Conservation (phyloP, 2,329 filamentous ascomycete species). For the Penicillium concentricum region DNA sequence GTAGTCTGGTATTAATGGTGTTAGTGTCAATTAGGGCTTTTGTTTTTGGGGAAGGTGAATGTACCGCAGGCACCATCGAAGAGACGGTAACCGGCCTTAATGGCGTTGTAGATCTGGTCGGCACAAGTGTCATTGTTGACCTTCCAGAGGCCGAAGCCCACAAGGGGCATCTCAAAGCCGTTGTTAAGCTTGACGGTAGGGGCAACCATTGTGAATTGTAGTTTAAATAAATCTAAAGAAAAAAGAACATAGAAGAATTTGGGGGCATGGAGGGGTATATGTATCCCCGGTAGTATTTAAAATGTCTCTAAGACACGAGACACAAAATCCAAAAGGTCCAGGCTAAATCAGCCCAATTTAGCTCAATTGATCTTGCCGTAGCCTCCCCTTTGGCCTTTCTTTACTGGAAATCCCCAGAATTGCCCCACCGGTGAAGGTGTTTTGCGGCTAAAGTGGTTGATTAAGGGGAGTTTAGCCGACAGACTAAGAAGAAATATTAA, state of each 20-base stretch:
- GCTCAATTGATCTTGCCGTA: not conserved
- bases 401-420: not conserved
- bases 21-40: not conserved
- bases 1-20: constrained; percentile 60
- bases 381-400: not conserved
- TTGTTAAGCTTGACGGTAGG: constrained; percentile 30
- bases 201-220: constrained; percentile 22
- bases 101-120: constrained; percentile 73
- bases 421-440: constrained; percentile 6
- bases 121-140: constrained; percentile 70
- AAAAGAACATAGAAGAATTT: not conserved
- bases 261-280: constrained; percentile 3
- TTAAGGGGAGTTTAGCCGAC: not conserved
- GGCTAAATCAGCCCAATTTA: constrained; percentile 4
- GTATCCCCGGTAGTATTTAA: not conserved
- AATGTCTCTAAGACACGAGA: not conserved
- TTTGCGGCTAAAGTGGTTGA: constrained; percentile 12
- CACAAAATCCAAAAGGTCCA: not conserved
- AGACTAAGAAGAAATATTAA: not conserved
- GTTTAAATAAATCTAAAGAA: not conserved
- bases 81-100: constrained; percentile 60
- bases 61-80: constrained; percentile 61
- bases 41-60: constrained; percentile 1
- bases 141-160: constrained; percentile 68
- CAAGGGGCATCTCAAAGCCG: constrained; percentile 41